Evolutionary conservation across 2,329 filamentous ascomycete species (phyloP).

Genomic region (Chalara sp.): DNA sequence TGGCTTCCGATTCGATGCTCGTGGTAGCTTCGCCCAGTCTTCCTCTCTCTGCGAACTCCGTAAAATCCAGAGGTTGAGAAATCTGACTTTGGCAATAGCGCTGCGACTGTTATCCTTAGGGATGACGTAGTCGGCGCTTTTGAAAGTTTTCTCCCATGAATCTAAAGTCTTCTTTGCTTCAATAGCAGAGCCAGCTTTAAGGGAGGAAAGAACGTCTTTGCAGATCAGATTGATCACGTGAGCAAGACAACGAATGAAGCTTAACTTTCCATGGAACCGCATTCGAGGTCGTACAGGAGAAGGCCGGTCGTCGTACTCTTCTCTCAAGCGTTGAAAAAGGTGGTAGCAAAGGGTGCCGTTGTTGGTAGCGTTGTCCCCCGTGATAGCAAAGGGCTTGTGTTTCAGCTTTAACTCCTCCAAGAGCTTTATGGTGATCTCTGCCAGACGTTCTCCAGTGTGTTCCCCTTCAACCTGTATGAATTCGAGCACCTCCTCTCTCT

Average conservation of each 20-base stretch:
- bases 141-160: neutral
- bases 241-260: neutral
- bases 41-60: neutral
- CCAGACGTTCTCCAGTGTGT: neutral
- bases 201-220: neutral
- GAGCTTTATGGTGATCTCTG: neutral
- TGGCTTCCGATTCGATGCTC: neutral
- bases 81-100: neutral
- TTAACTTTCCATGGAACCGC: neutral
- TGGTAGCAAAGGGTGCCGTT: neutral
- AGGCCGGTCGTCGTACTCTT: neutral
- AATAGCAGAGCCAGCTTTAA: neutral
- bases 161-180: neutral
- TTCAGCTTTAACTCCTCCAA: neutral
- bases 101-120: neutral
- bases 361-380: neutral
- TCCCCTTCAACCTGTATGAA: neutral
- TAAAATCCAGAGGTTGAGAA: conserved; percentile 1
- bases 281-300: neutral
- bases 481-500: neutral
- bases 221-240: neutral
- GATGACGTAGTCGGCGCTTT: neutral
- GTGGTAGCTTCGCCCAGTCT: neutral
- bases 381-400: neutral
- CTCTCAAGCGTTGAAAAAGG: neutral